Base-by-base conservation (phyloP, 2,329 filamentous ascomycete species). In the Pseudopyrenochaeta lycopersici region DNA sequence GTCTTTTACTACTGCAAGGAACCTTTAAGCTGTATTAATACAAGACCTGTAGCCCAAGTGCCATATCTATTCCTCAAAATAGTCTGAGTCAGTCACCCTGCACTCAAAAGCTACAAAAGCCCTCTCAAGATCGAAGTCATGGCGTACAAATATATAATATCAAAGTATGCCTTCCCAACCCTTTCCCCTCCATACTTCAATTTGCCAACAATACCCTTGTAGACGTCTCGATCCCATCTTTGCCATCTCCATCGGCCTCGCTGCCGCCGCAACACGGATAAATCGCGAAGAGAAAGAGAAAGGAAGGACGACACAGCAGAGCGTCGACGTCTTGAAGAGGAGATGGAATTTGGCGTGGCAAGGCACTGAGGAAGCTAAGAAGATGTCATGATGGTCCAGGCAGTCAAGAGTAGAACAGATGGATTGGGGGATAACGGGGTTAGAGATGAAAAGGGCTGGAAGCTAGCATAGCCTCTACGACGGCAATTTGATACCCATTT, bases 161-260 rank as follows among this genome's bases (percentile, higher is more conserved):
- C 79, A 39, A 78, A 71, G 78, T 81, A 49, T 39, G 67, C 56
- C n/a, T 35, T n/a, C 18, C 38, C 40, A n/a, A n/a, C 23, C 21
- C 7, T 5, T n/a, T 27, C 23, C 7, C 20, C 23, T 29, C 36
- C 3, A 29, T 40, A 10, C 7, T 3, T 14, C 29, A 42, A 17
- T 30, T 41, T 51, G 4, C 29, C 41, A 30, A 47, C 14, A 12
- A 4, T 9, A 12, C 20, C 4, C 12, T 33, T 21, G 27, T 44
- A 82, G 80, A 66, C 63, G 71, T 41, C 74, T 82, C 47, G 81
- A 83, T 52, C 80, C 81, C 32, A 50, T 82, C 48, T 83, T 82
- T 67, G 80, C 81, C 29, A 62, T 81, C 46, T 73, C 73, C n/a
- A 78, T 82, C 49, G 81, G 81, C 44, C 58, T 77, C 46, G 71